Percentiles rank a stretch among this genome's conserved stretches.
Conservation (phyloP, 768 basidiomycete genomes). For the Agrocybe pediades region DNA sequence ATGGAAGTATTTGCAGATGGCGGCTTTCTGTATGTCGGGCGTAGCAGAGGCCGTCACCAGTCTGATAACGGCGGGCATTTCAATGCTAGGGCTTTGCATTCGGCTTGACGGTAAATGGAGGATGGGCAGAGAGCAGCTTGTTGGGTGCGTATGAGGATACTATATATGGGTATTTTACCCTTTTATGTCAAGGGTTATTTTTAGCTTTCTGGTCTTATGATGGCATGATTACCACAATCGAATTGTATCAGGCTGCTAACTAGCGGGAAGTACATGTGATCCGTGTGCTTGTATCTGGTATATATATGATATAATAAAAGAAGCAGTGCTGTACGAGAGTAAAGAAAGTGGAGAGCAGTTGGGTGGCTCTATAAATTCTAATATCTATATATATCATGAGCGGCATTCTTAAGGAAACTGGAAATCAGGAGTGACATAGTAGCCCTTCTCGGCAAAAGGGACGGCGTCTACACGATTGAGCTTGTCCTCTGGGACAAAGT, state of each 20-base stretch:
- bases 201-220: background rate
- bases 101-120: slow-evolving; percentile 9
- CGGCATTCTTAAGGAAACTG: background rate
- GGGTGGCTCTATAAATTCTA: too few relatives aligned
- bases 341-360: background rate
- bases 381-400: background rate
- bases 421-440: background rate
- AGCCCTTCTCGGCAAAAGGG: too few relatives aligned
- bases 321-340: background rate
- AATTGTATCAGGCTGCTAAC: too few relatives aligned
- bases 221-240: background rate
- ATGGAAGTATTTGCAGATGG: slow-evolving; percentile 51
- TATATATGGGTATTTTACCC: background rate
- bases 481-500: background rate
- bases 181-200: background rate
- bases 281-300: background rate
- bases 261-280: background rate
- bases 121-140: too few relatives aligned
- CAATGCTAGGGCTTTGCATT: slow-evolving; percentile 56
- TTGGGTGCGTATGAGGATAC: too few relatives aligned
- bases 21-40: slow-evolving; percentile 45
- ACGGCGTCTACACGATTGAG: too few relatives aligned
- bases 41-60: slow-evolving; percentile 42
- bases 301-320: too few relatives aligned
- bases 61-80: slow-evolving; percentile 42